Conservation (phyloP, 352 stramenopile species). For the Globisporangium emineosum region DNA sequence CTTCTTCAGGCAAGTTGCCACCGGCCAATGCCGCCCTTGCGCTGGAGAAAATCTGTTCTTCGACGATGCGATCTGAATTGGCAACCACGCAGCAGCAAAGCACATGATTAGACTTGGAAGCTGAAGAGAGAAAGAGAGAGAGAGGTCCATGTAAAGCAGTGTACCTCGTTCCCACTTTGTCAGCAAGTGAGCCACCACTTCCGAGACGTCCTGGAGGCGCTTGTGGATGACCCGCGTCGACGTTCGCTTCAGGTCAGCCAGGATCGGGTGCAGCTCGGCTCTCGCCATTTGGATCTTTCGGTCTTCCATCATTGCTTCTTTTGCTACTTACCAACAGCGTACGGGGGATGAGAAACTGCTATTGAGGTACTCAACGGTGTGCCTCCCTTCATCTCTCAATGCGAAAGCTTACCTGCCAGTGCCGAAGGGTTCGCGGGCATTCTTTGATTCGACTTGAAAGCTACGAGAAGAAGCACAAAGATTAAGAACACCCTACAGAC, state of each 20-base stretch:
- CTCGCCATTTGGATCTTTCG: constrained; percentile 59
- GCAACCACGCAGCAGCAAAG: background rate
- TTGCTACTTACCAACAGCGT: too few species aligned
- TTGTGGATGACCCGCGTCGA: constrained; percentile 68
- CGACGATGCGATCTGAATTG: constrained; percentile 3
- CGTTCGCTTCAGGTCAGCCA: constrained; percentile 56
- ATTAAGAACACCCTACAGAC: background rate
- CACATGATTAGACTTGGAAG: background rate
- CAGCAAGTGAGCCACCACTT: constrained; percentile 66
- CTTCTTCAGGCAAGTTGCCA: constrained; percentile 1
- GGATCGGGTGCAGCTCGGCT: constrained; percentile 57
- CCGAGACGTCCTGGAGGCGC: constrained; percentile 69
- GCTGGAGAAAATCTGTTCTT: background rate
- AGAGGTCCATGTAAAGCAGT: background rate
- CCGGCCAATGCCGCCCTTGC: background rate
- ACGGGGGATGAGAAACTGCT: too few species aligned
- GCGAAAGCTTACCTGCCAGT: background rate
- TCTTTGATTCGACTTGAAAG: background rate
- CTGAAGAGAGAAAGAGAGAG: too few species aligned
- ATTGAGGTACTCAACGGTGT: too few species aligned
- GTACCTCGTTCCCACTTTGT: constrained; percentile 69
- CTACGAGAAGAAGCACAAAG: background rate
- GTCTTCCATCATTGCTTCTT: constrained; percentile 48
- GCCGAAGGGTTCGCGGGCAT: background rate
- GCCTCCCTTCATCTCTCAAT: too few species aligned